Conservation (phyloP, 2,329 filamentous ascomycete genomes). For the Scleromitrula shiraiana region DNA sequence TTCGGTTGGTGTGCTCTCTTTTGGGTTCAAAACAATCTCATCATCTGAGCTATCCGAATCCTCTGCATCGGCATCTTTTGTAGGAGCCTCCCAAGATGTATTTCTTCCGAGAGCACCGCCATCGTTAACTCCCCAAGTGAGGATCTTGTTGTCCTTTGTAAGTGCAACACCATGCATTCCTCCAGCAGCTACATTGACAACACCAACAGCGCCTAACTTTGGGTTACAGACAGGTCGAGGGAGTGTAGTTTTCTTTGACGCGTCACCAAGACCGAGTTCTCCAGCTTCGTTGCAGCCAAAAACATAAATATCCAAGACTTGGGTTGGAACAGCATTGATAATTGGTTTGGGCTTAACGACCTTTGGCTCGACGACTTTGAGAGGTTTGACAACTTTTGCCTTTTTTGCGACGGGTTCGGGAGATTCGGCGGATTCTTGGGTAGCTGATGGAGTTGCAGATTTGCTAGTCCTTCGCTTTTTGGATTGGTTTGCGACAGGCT, state of each 20-base stretch:
- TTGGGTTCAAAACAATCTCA: slow-evolving; percentile 56
- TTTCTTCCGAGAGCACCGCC: slow-evolving; percentile 71
- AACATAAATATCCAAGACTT: slow-evolving; percentile 64
- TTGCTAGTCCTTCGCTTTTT: slow-evolving; percentile 2
- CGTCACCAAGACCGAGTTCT: slow-evolving; percentile 70
- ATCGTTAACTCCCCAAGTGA: slow-evolving; percentile 84
- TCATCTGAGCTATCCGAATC: slow-evolving; percentile 41
- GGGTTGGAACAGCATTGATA: slow-evolving; percentile 54
- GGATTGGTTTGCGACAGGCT: background rate
- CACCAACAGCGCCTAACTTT: slow-evolving; percentile 49
- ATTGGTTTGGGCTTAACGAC: slow-evolving; percentile 6
- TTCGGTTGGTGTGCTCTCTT: slow-evolving; percentile 37
- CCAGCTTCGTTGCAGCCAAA: slow-evolving; percentile 72
- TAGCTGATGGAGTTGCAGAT: background rate
- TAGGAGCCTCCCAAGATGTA: slow-evolving; percentile 58
- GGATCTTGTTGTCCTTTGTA: slow-evolving; percentile 70
- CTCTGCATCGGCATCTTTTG: slow-evolving; percentile 40
- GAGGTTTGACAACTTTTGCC: slow-evolving; percentile 2
- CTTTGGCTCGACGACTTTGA: background rate
- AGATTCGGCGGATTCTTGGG: background rate
- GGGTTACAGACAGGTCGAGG: slow-evolving; percentile 64
- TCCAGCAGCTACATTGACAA: slow-evolving; percentile 69
- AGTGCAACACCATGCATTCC: slow-evolving; percentile 75
- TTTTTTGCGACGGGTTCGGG: background rate
- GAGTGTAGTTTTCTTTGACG: slow-evolving; percentile 58